Conservation (phyloP, 352 stramenopile species). For the Phytophthora meadii region DNA sequence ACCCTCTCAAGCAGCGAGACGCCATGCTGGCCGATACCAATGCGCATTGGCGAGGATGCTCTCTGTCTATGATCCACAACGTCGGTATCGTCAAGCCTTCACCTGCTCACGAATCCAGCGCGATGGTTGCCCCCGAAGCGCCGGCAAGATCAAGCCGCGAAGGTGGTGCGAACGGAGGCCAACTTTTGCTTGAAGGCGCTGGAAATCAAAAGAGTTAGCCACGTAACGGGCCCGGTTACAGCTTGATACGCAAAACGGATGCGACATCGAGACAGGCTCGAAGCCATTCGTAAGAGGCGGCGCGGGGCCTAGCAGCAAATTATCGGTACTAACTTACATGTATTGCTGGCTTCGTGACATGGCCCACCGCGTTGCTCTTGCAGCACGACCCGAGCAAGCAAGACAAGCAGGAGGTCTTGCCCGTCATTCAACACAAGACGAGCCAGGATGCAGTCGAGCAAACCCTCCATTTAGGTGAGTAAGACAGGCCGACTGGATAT, state of each 20-base stretch:
- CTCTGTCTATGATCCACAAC: background rate
- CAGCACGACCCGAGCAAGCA: conserved; percentile 11
- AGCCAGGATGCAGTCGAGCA: conserved; percentile 10
- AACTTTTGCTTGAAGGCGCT: conserved; percentile 17
- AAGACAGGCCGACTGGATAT: conserved; percentile 31
- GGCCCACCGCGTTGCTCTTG: conserved; percentile 15
- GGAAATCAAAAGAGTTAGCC: conserved; percentile 5
- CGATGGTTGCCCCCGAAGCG: conserved; percentile 9
- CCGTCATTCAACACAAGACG: conserved; percentile 9
- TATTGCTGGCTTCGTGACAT: background rate
- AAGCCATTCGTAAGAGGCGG: conserved; percentile 1
- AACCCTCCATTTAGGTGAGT: conserved; percentile 16
- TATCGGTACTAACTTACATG: background rate
- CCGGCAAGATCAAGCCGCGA: conserved; percentile 13
- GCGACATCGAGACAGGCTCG: conserved; percentile 5
- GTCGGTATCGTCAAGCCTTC: background rate
- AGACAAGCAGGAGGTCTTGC: conserved; percentile 1
- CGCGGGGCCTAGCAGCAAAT: too few species aligned
- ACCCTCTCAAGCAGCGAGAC: too few species aligned
- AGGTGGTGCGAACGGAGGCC: conserved; percentile 7
- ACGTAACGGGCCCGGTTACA: conserved; percentile 2
- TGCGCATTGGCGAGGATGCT: background rate
- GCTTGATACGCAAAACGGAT: conserved; percentile 15
- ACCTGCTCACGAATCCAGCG: background rate
- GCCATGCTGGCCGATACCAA: background rate